Evolutionary conservation across 345 rosid genomes (phyloP).

Genomic region (Citrus reticulata): DNA sequence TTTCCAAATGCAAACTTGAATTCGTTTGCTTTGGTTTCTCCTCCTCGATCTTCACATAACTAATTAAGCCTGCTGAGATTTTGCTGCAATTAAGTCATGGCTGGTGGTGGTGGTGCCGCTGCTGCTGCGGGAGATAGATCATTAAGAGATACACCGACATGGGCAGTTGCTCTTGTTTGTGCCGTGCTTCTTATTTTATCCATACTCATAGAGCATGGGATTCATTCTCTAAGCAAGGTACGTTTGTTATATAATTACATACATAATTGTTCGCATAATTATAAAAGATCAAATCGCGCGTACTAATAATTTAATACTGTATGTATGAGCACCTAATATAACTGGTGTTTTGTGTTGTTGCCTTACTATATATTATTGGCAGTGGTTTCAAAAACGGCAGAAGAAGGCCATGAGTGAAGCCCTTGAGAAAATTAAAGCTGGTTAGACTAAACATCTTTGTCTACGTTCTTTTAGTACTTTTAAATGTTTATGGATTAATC

Average conservation of each 20-base stretch:
- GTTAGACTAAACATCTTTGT: slow-evolving; percentile 6
- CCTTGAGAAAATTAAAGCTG: slow-evolving; percentile 57
- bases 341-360: too few relatives aligned
- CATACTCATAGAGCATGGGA: slow-evolving; percentile 38
- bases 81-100: slow-evolving; percentile 25
- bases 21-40: neutral
- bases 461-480: neutral
- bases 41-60: neutral
- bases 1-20: too few relatives aligned
- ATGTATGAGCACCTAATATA: too few relatives aligned
- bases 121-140: slow-evolving; percentile 30
- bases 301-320: too few relatives aligned
- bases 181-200: slow-evolving; percentile 48
- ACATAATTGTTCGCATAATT: too few relatives aligned
- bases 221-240: slow-evolving; percentile 46
- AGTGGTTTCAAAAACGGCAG: slow-evolving; percentile 50
- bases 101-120: slow-evolving; percentile 21
- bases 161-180: slow-evolving; percentile 59
- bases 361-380: neutral
- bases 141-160: slow-evolving; percentile 51
- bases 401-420: slow-evolving; percentile 60
- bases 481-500: neutral
- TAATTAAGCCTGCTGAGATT: neutral
- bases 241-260: neutral
- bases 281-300: too few relatives aligned